These are phyloP conservation scores for Gastrolobium villosum DNA, from an alignment of 306 rosid species.

Conservation along the genomic window DNA sequence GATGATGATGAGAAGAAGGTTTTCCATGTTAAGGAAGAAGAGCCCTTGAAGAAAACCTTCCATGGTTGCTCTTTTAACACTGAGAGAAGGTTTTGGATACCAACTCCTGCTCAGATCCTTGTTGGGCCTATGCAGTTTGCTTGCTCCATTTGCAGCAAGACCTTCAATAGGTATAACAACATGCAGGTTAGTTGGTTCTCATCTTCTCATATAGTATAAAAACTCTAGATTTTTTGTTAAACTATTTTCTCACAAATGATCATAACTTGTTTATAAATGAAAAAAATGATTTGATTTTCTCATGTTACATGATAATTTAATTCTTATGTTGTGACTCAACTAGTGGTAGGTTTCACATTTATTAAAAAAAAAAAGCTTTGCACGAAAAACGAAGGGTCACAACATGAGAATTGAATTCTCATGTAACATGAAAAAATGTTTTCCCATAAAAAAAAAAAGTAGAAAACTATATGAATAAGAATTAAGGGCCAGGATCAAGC, in stretches of 20 bases:
- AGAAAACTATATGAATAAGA: not conserved
- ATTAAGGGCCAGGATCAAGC: not conserved
- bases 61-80: constrained; percentile 60
- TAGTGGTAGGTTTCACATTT: too few relatives aligned
- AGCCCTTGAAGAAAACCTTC: constrained; percentile 53
- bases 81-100: constrained; percentile 96
- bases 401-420: too few relatives aligned
- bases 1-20: constrained; percentile 47
- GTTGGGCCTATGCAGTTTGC: constrained; percentile 98
- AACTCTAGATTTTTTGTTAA: not conserved
- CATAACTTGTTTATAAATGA: not conserved
- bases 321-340: too few relatives aligned
- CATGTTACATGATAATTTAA: too few relatives aligned
- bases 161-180: constrained; percentile 98
- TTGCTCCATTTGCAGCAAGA: constrained; percentile 92
- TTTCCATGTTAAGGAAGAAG: constrained; percentile 57
- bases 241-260: not conserved
- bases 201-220: not conserved
- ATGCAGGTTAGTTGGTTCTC: constrained; percentile 81
- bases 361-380: too few relatives aligned
- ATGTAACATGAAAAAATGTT: too few relatives aligned
- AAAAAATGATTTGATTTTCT: too few relatives aligned
- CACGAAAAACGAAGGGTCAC: too few relatives aligned
- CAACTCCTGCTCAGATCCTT: constrained; percentile 93
- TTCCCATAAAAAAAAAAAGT: not conserved